These are phyloP conservation scores for Claviceps fusiformis DNA, from an alignment of 2,329 filamentous ascomycete genomes.

Conservation along the genomic window DNA sequence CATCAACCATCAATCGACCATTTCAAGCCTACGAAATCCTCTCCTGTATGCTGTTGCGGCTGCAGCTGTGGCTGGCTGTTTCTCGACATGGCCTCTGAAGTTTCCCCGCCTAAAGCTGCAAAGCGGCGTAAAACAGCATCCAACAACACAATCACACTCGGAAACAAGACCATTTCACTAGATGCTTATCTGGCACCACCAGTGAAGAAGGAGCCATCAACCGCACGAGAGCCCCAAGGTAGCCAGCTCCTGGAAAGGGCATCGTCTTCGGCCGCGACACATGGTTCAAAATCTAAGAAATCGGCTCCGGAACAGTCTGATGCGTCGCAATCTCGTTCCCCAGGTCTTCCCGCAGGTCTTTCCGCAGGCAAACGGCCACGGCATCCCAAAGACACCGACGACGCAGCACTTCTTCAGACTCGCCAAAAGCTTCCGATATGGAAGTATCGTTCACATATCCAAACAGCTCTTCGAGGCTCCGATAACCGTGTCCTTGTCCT, in stretches of 20 bases:
- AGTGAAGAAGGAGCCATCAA: neutral
- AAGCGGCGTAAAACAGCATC: conserved; percentile 25
- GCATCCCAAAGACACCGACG: conserved; percentile 12
- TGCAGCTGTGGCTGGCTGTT: neutral
- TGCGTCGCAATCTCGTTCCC: neutral
- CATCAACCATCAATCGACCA: neutral
- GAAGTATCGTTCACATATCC: conserved; percentile 57
- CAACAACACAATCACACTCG: conserved; percentile 28
- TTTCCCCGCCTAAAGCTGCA: conserved; percentile 11
- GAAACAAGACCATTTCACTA: conserved; percentile 34
- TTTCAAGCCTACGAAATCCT: neutral
- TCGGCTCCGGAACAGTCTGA: neutral
- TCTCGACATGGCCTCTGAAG: conserved; percentile 1
- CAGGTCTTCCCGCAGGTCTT: too few species aligned
- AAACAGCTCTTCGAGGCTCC: conserved; percentile 36
- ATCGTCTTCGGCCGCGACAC: neutral
- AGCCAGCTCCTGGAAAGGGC: neutral
- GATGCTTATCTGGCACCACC: conserved; percentile 32
- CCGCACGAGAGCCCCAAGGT: neutral
- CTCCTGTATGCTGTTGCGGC: neutral
- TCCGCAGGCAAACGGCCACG: neutral
- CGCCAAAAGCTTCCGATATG: conserved; percentile 71
- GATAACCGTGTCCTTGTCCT: conserved; percentile 66
- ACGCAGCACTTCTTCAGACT: conserved; percentile 24
- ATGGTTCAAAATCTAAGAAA: neutral